These are phyloP conservation scores for Globisporangium lucens DNA, from an alignment of 352 stramenopile genomes.

Conservation along the genomic window DNA sequence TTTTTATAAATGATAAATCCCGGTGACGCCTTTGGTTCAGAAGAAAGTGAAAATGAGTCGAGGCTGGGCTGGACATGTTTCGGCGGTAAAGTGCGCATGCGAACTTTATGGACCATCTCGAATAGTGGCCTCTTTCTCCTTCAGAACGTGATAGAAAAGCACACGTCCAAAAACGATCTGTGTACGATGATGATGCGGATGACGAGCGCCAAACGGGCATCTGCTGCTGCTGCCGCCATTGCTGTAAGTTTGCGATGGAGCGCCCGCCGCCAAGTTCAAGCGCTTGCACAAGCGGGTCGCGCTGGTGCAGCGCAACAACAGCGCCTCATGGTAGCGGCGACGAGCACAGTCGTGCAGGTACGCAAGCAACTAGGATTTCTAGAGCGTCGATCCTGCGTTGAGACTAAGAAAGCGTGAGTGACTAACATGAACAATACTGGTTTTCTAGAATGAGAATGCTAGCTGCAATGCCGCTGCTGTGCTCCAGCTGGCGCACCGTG, in stretches of 20 bases:
- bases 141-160: not conserved
- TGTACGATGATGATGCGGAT: not conserved
- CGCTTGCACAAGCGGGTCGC: not conserved
- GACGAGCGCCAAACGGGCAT: not conserved
- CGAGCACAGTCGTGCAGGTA: slow-evolving; percentile 3
- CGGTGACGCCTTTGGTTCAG: no score
- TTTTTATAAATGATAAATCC: no score
- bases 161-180: slow-evolving; percentile 1
- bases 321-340: not conserved
- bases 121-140: not conserved
- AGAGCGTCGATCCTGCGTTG: not conserved
- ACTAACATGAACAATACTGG: not conserved
- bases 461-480: not conserved
- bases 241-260: not conserved
- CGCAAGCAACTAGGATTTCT: not conserved
- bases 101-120: not conserved
- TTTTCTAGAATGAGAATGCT: not conserved
- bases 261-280: not conserved
- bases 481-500: not conserved
- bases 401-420: not conserved
- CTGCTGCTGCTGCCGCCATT: not conserved
- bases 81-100: not conserved
- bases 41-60: no score
- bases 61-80: not conserved
- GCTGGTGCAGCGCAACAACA: not conserved